These are phyloP conservation scores for Deuterostichococcus epilithicus DNA, from an alignment of 139 green algal genomes.

Conservation along the genomic window DNA sequence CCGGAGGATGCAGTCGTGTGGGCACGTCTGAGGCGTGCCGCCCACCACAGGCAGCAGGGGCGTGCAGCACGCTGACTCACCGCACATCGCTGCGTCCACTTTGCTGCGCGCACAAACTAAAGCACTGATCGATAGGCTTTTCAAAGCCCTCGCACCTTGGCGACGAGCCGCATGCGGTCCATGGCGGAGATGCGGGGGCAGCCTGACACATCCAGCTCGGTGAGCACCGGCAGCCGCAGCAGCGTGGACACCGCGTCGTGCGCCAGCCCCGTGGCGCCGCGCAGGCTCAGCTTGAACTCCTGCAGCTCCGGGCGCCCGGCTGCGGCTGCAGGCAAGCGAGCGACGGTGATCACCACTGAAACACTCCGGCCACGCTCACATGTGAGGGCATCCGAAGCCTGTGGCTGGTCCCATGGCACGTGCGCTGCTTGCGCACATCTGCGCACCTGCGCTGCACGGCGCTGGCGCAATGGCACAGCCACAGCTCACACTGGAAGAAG, in stretches of 20 bases:
- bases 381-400: background rate
- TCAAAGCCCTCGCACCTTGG: slow-evolving; percentile 31
- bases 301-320: slow-evolving; percentile 25
- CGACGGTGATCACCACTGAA: background rate
- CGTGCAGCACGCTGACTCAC: too few species aligned
- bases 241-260: slow-evolving; percentile 67
- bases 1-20: background rate
- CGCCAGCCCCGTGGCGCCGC: slow-evolving; percentile 56
- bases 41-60: too few species aligned
- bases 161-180: slow-evolving; percentile 69
- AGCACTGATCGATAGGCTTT: too few species aligned
- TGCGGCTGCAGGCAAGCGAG: background rate
- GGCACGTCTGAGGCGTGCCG: too few species aligned
- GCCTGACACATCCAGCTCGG: slow-evolving; percentile 58
- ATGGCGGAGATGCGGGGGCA: slow-evolving; percentile 65
- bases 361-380: background rate
- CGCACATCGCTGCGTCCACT: too few species aligned
- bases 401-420: too few species aligned
- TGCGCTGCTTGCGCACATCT: background rate
- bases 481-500: background rate
- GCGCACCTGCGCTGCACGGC: background rate
- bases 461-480: background rate
- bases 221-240: slow-evolving; percentile 67
- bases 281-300: slow-evolving; percentile 64
- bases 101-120: too few species aligned